These are phyloP conservation scores for Chaetomium olivaceum DNA, from an alignment of 2,329 filamentous ascomycete genomes.

Conservation along the genomic window DNA sequence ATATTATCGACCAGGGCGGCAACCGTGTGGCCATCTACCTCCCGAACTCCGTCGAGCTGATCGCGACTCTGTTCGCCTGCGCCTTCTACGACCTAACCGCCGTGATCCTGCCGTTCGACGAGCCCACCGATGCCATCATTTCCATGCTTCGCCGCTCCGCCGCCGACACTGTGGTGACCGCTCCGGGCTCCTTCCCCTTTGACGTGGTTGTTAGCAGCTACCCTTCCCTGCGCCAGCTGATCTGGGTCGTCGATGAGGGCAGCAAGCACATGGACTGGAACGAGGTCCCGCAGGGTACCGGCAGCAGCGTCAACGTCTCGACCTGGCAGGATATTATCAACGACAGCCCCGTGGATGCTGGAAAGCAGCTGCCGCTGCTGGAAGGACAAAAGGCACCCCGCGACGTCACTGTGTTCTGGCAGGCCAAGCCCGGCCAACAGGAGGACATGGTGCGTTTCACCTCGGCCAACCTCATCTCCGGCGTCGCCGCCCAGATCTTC, in stretches of 20 bases:
- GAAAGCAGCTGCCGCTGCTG: constrained; percentile 63
- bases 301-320: constrained; percentile 73
- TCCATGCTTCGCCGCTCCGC: constrained; percentile 71
- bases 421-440: constrained; percentile 49
- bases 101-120: constrained; percentile 82
- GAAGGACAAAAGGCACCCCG: constrained; percentile 55
- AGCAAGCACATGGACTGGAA: constrained; percentile 96
- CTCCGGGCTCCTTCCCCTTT: constrained; percentile 83
- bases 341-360: constrained; percentile 61
- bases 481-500: constrained; percentile 73
- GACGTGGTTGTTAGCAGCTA: constrained; percentile 69
- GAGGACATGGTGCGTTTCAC: constrained; percentile 80
- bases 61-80: constrained; percentile 81
- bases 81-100: constrained; percentile 85
- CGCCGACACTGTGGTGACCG: constrained; percentile 79
- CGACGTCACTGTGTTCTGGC: constrained; percentile 69
- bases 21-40: constrained; percentile 85
- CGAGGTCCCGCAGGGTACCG: constrained; percentile 75
- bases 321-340: constrained; percentile 91
- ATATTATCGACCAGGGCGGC: constrained; percentile 69
- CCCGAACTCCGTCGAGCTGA: constrained; percentile 87
- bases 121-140: constrained; percentile 67
- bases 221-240: constrained; percentile 70
- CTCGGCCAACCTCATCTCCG: constrained; percentile 83
- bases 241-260: constrained; percentile 92